These are phyloP conservation scores for Papiliotrema fonsecae DNA, from an alignment of 1,284 basidiomycete species.

Conservation along the genomic window DNA sequence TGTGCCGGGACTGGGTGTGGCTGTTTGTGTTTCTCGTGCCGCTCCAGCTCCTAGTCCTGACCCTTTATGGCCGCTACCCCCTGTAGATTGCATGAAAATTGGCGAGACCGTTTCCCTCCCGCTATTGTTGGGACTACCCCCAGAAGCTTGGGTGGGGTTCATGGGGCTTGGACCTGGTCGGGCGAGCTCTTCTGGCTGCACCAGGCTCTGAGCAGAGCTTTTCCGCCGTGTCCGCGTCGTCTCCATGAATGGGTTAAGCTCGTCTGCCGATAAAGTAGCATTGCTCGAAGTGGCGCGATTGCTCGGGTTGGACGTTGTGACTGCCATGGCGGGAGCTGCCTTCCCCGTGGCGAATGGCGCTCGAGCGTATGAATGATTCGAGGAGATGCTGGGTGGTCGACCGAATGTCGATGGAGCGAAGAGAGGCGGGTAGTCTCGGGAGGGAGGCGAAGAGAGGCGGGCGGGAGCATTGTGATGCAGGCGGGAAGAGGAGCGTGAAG, in stretches of 20 bases:
- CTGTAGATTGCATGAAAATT: no score
- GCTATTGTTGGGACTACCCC: no score
- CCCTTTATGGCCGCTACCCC: no score
- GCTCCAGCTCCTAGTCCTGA: not conserved
- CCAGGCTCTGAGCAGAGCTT: not conserved
- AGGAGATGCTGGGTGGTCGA: slow-evolving; percentile 29
- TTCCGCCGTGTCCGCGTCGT: not conserved
- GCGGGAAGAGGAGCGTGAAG: slow-evolving; percentile 1
- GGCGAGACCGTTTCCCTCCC: no score
- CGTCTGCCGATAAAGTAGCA: not conserved
- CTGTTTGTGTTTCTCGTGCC: not conserved
- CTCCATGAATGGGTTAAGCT: slow-evolving; percentile 5
- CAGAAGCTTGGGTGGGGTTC: no score
- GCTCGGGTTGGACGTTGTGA: slow-evolving; percentile 19
- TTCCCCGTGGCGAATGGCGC: slow-evolving; percentile 17
- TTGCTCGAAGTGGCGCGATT: not conserved
- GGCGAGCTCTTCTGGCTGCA: no score
- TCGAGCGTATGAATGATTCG: slow-evolving; percentile 18
- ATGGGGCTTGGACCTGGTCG: no score
- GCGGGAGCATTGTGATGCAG: slow-evolving; percentile 1
- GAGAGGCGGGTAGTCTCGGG: slow-evolving; percentile 5
- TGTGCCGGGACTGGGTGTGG: slow-evolving; percentile 5
- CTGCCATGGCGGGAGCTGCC: slow-evolving; percentile 30
- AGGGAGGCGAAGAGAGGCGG: slow-evolving; percentile 3
- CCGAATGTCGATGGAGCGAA: slow-evolving; percentile 16